These are phyloP conservation scores for Corymbia citriodora DNA, from an alignment of 441 rosid species.

Conservation along the genomic window DNA sequence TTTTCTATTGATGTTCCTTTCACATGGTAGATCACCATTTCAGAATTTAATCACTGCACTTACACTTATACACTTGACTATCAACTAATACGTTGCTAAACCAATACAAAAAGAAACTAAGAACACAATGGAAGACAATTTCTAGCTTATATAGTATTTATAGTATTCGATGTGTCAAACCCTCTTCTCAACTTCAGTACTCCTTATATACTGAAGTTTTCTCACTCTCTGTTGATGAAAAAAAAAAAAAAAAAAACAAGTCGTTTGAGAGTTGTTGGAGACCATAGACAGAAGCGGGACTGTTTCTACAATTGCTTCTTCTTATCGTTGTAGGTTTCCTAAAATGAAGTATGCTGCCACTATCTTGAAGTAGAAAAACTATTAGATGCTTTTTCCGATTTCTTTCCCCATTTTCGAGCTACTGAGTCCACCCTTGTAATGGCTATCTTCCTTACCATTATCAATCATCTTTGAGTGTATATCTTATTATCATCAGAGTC, in stretches of 20 bases:
- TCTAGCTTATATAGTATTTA: not conserved
- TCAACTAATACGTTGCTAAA: too few relatives aligned
- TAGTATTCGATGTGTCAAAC: not conserved
- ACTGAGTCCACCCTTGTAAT: not conserved
- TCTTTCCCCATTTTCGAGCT: too few relatives aligned
- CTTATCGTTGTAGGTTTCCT: not conserved
- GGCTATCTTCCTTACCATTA: not conserved
- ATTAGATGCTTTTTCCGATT: not conserved
- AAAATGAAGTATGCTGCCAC: not conserved
- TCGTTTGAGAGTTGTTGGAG: not conserved
- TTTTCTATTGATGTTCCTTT: not conserved
- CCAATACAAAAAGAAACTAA: not conserved
- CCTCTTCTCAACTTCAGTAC: not conserved
- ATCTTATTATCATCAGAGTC: not conserved
- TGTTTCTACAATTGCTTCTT: not conserved
- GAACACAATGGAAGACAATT: not conserved
- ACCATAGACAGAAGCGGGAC: rapidly evolving
- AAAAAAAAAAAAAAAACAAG: too few relatives aligned
- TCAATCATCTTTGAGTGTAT: rapidly evolving
- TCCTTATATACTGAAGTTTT: not conserved
- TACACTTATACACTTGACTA: not conserved
- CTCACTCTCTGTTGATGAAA: not conserved
- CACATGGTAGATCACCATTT: not conserved
- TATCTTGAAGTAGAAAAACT: not conserved
- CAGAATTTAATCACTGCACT: rapidly evolving